Evolutionary conservation across 1,284 basidiomycete genomes (phyloP), one percentile per base, ranked within the genome.

Genomic region (Pterulicium gracile): DNA sequence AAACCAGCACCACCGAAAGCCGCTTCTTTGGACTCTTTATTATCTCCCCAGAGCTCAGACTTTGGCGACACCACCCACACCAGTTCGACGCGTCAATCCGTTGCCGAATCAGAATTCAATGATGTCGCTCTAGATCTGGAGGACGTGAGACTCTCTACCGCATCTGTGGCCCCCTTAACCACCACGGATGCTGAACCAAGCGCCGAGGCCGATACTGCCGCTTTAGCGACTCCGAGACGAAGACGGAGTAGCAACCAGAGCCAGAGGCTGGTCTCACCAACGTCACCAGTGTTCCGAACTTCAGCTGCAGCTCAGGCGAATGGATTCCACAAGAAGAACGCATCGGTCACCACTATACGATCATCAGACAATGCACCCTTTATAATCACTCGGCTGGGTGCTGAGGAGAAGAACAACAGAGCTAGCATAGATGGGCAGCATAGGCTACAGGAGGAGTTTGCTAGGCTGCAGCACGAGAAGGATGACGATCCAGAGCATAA

Each of bases 371-470:
- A 69, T 51, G 59, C 73, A 3, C 70, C 76, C 2, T 70, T 77
- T 50, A 61, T 78, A 32, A 54, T 73, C 24, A 70, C 73, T 4
- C 66, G 73, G 14, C 56, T 75, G 21, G 78, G 77, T 15, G 52
- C 65, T 48, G 62, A 72, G 44, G 70, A 69, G 39, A 64, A 65
- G 7, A 58, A 60, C 45, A 64, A 71, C 27, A 66, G 80, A 49
- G 61, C 58, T 19, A 79, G 79, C 50, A 50, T 76, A 24, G 78
- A 81, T 54, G 84, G 79, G n/a, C 75, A 77, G 52, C 70, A 75
- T 46, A 79, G 74, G 52, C 62, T 87, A 39, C 80, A 83, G 52
- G 77, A 83, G 55, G 81, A 84, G 55, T 84, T 87, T 53, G 68
- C 70, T 46, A 69, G 75, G 27, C 65, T 77, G 23, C 79, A 82